These are phyloP conservation scores for Phanerodontia chrysosporium DNA, from an alignment of 768 basidiomycete species.

Conservation along the genomic window DNA sequence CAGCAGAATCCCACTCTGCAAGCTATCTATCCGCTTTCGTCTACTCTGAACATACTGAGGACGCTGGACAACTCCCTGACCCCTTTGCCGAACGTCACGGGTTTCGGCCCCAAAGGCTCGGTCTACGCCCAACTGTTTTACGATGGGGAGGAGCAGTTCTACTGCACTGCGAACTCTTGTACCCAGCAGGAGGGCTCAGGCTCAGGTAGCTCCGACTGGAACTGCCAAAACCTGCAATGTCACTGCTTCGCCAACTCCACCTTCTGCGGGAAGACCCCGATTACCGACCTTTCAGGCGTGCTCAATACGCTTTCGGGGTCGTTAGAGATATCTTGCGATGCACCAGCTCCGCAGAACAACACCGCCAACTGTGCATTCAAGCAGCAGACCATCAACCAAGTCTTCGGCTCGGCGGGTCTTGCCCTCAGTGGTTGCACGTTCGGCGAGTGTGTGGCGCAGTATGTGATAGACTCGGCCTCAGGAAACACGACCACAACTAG, in stretches of 20 bases:
- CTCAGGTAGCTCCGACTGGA: conserved; percentile 51
- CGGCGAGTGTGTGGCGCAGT: conserved; percentile 87
- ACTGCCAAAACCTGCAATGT: conserved; percentile 71
- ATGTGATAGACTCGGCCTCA: conserved; percentile 58
- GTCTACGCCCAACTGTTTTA: conserved; percentile 74
- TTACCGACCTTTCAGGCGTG: conserved; percentile 48
- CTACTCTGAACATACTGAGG: conserved; percentile 77
- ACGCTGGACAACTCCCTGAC: conserved; percentile 67
- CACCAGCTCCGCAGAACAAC: conserved; percentile 37
- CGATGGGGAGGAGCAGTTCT: conserved; percentile 84
- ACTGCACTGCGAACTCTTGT: conserved; percentile 72
- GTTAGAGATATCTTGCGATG: conserved; percentile 65
- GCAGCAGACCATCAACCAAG: conserved; percentile 54
- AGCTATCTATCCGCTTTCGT: conserved; percentile 62
- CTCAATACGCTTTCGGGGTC: conserved; percentile 66
- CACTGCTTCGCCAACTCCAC: conserved; percentile 62
- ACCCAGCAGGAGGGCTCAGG: conserved; percentile 45
- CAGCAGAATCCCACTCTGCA: conserved; percentile 80
- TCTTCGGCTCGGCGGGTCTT: conserved; percentile 80
- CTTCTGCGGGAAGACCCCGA: conserved; percentile 64
- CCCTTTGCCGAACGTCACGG: conserved; percentile 58
- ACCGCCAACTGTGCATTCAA: conserved; percentile 71
- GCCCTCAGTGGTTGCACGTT: conserved; percentile 68
- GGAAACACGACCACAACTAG: conserved; percentile 31
- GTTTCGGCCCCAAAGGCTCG: conserved; percentile 49